Evolutionary conservation across 2,329 filamentous ascomycete genomes (phyloP).

Genomic region (Emergomyces pasteurianus): DNA sequence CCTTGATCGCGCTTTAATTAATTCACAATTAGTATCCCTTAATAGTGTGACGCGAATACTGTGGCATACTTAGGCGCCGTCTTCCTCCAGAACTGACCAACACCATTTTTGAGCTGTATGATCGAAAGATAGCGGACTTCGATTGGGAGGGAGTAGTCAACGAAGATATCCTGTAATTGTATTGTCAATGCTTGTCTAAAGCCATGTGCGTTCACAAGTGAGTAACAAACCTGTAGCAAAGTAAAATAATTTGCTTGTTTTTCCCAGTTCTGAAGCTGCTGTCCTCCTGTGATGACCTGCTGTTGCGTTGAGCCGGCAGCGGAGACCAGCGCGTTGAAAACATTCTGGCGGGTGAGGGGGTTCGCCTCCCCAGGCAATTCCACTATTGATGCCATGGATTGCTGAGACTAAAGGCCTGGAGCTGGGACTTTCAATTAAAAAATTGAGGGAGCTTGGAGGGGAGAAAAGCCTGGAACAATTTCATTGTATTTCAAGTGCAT

Average conservation of each 20-base stretch:
- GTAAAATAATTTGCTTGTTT: slow-evolving; percentile 53
- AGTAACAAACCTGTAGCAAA: slow-evolving; percentile 50
- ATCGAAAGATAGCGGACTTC: slow-evolving; percentile 80
- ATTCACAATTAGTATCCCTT: neutral
- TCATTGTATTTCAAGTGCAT: neutral
- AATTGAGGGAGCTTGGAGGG: neutral
- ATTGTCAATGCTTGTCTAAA: neutral
- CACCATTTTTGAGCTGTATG: slow-evolving; percentile 92
- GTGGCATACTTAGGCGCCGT: slow-evolving; percentile 52
- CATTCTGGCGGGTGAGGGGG: slow-evolving; percentile 51
- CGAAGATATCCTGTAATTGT: slow-evolving; percentile 54
- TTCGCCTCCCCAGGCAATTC: slow-evolving; percentile 74
- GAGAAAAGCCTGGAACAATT: neutral
- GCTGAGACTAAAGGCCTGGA: neutral
- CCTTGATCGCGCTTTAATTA: slow-evolving; percentile 43
- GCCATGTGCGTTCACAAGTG: neutral
- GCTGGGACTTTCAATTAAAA: neutral
- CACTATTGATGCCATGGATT: slow-evolving; percentile 55
- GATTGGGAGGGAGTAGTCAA: slow-evolving; percentile 63
- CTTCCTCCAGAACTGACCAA: slow-evolving; percentile 87
- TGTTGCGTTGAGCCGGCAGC: slow-evolving; percentile 54
- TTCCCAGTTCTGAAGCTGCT: slow-evolving; percentile 65
- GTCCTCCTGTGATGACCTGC: slow-evolving; percentile 52
- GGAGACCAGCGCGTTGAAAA: slow-evolving; percentile 52
- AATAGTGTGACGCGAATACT: neutral